Base-by-base conservation (phyloP, 2,329 filamentous ascomycete species). In the Paradendryphiella salina region DNA sequence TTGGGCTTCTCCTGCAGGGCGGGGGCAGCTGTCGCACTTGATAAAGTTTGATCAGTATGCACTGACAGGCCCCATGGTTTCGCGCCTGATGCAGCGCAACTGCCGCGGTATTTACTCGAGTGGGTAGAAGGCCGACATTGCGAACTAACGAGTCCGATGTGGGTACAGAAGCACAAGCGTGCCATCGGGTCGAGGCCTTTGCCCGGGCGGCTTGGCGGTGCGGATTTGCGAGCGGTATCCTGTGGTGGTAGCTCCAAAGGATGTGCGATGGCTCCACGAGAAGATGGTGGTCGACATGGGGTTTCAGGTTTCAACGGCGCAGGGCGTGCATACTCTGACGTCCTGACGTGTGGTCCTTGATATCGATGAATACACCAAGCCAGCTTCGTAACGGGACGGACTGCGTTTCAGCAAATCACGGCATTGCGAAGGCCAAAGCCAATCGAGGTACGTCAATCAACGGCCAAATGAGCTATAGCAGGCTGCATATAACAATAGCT, bases 281-380 rank as follows among this genome's bases (percentile, higher is more conserved):
- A 54, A 54, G 54, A 56, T 57, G 50, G 63, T 60, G 57, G 54
- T 54, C 52, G 47, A 52, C 33, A 46, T 49, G 45, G 56, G 43
- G 64, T 67, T 66, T 65, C 63, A 61, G 51, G 60, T 54, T 47
- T 54, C 62, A 61, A n/a, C n/a, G n/a, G n/a, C n/a, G n/a, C 57
- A 54, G 52, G 48, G 49, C 50, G 52, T 64, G 56, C 60, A 61
- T 52, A 47, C 47, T 38, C 37, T 50, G 50, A 52, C 56, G 52
- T 52, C 54, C 54, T 63, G 55, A 57, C 52, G 59, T 63, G 50
- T 60, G 37, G 46, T 48, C 57, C 40, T 60, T 57, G 51, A 52
- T 26, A 26, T 26, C 23, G 9, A 10, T 26, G 23, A 9, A 26
- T 26, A 26, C 54, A 55, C 35, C 53, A 50, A 56, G 32, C 47